These are phyloP conservation scores for Penicillium alfredii DNA, from an alignment of 495 filamentous ascomycete species.

Conservation along the genomic window DNA sequence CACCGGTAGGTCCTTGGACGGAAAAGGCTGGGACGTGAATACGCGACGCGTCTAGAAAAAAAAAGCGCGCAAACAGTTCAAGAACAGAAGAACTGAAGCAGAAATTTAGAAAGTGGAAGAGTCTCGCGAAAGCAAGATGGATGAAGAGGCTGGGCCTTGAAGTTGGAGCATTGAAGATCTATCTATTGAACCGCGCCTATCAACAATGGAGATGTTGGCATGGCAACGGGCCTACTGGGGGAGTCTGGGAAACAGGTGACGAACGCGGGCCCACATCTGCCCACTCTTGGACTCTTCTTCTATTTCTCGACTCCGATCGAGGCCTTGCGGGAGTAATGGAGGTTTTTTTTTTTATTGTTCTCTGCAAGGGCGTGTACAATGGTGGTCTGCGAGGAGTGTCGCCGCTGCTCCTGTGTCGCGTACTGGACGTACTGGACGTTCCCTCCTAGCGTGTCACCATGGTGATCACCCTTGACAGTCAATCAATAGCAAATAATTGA, in stretches of 20 bases:
- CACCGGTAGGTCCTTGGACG: too few species aligned
- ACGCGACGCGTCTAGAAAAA: too few species aligned
- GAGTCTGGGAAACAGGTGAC: constrained; percentile 32
- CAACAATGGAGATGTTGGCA: constrained; percentile 43
- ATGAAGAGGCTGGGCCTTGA: constrained; percentile 5
- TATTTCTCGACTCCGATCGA: constrained; percentile 7
- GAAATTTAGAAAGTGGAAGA: too few species aligned
- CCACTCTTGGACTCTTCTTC: constrained; percentile 11
- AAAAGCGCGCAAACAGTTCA: too few species aligned
- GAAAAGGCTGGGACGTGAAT: too few species aligned
- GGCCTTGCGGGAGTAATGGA: too few species aligned
- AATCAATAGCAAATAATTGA: too few species aligned
- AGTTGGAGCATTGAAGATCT: constrained; percentile 33
- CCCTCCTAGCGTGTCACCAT: constrained; percentile 18
- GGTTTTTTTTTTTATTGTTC: neutral
- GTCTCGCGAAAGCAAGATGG: too few species aligned
- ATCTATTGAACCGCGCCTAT: constrained; percentile 32
- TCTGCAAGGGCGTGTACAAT: neutral
- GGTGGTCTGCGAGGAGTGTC: constrained; percentile 17
- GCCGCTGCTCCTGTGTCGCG: constrained; percentile 4
- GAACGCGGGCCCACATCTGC: constrained; percentile 17
- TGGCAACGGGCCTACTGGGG: constrained; percentile 31
- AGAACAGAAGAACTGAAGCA: too few species aligned
- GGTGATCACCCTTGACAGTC: constrained; percentile 21
- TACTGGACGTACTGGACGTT: constrained; percentile 9